Conservation (phyloP, 306 rosid species). For the Alnus rubra region DNA sequence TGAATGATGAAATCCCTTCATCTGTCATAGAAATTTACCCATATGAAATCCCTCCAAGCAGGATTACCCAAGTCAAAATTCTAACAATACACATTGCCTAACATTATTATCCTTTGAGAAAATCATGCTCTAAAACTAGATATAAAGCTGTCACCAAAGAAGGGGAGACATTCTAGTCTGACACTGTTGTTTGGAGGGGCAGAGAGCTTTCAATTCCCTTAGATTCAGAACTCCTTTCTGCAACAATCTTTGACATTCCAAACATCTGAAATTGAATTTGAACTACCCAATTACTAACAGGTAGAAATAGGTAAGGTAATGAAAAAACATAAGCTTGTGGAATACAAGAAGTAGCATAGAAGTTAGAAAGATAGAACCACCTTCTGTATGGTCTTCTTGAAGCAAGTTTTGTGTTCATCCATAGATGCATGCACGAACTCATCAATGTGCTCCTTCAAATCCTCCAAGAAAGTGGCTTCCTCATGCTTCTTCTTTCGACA, state of each 20-base stretch:
- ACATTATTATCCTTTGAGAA: neutral
- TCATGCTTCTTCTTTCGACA: constrained; percentile 81
- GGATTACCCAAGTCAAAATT: neutral
- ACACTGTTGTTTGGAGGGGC: constrained; percentile 57
- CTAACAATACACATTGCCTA: too few relatives aligned
- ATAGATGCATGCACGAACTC: constrained; percentile 79
- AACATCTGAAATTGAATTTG: constrained; percentile 66
- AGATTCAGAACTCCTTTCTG: constrained; percentile 53
- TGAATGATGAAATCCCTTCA: neutral
- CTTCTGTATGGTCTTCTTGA: constrained; percentile 75
- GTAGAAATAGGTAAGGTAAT: neutral
- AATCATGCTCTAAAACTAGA: neutral
- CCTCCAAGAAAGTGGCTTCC: constrained; percentile 77
- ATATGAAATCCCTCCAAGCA: neutral
- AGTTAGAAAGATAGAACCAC: constrained; percentile 32
- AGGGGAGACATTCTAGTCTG: constrained; percentile 41
- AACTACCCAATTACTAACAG: constrained; percentile 9
- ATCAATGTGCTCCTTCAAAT: constrained; percentile 84
- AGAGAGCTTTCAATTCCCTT: constrained; percentile 81
- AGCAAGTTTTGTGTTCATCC: constrained; percentile 91
- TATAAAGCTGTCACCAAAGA: too few relatives aligned
- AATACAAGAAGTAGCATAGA: neutral
- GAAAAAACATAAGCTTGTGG: neutral
- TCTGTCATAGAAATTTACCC: neutral
- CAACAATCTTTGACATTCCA: constrained; percentile 75